Evolutionary conservation across 2,329 filamentous ascomycete species (phyloP).

Genomic region (Trichoderma afroharzianum): DNA sequence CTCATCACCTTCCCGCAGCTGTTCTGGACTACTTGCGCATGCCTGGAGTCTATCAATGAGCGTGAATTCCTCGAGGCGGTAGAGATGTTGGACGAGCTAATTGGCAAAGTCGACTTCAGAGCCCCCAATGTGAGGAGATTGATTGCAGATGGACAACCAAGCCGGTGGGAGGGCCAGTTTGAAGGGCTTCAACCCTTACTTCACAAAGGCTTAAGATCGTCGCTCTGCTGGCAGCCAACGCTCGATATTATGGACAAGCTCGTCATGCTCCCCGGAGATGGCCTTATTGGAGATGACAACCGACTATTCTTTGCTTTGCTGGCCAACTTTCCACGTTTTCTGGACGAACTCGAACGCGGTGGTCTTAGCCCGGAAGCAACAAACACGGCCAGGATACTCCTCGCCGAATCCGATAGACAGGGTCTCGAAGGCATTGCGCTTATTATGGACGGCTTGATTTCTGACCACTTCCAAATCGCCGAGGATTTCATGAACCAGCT

Average conservation of each 20-base stretch:
- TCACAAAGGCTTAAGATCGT: conserved; percentile 90
- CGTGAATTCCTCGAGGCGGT: conserved; percentile 88
- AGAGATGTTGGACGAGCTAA: conserved; percentile 82
- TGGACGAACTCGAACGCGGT: conserved; percentile 71
- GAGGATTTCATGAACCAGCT: conserved; percentile 75
- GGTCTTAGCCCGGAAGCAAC: conserved; percentile 53
- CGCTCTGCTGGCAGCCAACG: conserved; percentile 73
- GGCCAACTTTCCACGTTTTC: conserved; percentile 84
- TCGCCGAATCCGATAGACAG: conserved; percentile 69
- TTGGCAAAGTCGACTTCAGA: conserved; percentile 78
- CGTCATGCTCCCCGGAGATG: conserved; percentile 72
- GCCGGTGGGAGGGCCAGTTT: conserved; percentile 84
- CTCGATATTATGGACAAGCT: conserved; percentile 75
- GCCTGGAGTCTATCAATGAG: conserved; percentile 94
- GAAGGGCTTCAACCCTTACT: conserved; percentile 81
- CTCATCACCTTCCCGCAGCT: conserved; percentile 88
- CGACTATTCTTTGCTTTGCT: conserved; percentile 82
- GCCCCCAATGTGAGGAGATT: conserved; percentile 64
- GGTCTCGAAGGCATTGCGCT: conserved; percentile 63
- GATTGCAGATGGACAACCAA: conserved; percentile 74
- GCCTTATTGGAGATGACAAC: conserved; percentile 76
- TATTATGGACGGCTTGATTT: conserved; percentile 67
- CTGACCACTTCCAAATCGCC: conserved; percentile 61
- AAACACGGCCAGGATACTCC: conserved; percentile 65
- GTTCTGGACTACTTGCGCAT: conserved; percentile 97